Percentiles rank a stretch among this genome's conserved stretches.
These are phyloP conservation scores for Pseudisothecium myosuroides DNA, from an alignment of 225 moss, liverwort and hornwort genomes.

Conservation along the genomic window DNA sequence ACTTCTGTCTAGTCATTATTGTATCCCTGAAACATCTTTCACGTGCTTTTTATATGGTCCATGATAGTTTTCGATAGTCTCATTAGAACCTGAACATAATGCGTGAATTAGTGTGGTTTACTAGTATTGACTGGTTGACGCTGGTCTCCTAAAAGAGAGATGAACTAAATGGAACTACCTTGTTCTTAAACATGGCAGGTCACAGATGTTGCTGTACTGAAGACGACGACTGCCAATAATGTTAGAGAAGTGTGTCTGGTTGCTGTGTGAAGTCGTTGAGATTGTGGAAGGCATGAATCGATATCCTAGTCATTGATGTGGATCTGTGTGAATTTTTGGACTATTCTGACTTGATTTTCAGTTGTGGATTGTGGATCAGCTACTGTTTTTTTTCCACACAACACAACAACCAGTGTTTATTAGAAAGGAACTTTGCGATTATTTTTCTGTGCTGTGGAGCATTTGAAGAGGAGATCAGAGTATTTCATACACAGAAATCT, in stretches of 20 bases:
- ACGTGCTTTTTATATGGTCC: neutral
- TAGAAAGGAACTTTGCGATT: neutral
- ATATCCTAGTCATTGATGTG: too few relatives aligned
- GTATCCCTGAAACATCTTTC: neutral
- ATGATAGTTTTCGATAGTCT: neutral
- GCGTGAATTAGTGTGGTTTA: neutral
- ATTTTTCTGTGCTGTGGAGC: neutral
- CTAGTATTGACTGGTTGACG: neutral
- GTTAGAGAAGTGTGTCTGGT: neutral
- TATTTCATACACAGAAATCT: neutral
- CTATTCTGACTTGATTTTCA: neutral
- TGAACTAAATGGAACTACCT: neutral
- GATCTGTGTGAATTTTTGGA: neutral
- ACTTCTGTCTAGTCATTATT: neutral
- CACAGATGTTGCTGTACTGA: neutral
- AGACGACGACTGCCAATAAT: neutral
- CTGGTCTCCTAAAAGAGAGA: neutral
- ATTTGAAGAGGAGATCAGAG: neutral
- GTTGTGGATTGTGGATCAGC: neutral
- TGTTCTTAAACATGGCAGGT: neutral
- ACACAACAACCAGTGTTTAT: neutral
- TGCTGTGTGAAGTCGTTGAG: neutral
- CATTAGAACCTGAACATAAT: neutral
- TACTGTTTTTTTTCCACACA: neutral
- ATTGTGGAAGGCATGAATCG: neutral